Evolutionary conservation across 2,329 filamentous ascomycete species (phyloP), one percentile per base, ranked within the genome.

Genomic region (Neophaeococcomyces mojaviensis): DNA sequence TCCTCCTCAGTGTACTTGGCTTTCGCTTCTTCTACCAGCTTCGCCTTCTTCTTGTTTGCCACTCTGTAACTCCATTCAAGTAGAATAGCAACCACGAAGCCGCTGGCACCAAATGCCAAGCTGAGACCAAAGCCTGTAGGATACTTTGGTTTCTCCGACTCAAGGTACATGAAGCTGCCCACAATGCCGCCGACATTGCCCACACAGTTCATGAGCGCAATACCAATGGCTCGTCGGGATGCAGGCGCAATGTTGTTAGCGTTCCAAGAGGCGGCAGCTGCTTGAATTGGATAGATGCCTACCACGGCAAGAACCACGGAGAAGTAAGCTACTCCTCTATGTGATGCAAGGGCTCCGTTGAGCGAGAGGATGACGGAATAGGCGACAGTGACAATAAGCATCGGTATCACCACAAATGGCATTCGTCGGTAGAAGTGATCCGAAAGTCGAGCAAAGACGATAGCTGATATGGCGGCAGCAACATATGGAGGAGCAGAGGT

Each of bases 1-100:
- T 82, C 73, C 56, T 77, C 68, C 0, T 65, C 62, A 3, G 71
- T 72, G 30, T 70, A 73, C 13, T 64, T 63, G 3, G 58, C 66
- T 0, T 58, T 60, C 28, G 66, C 61, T 3, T 54, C 59, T 35
- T 61, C 64, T 15, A 61, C 52, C 46, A 49, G 59, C 10, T 49
- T 49, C 22, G 44, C 51, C 8, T 49, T 54, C 19, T 22, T 39
- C 44, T 53, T 50, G 40, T 61, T 60, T 5, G 44, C 52, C 34
- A 44, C 47, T 33, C 43, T 46, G 30, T 52, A 58, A 4, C 44
- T 53, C 19, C 46, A 18, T 28, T 61, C 55, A 4, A 74, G 48
- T 10, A 70, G 50, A 12, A 70, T 49, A n/a, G 69, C 59, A 1
- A 69, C 70, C 33, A 72, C 50, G 24, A 76, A 64, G 5, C 74